A percentile compares a stretch with the other conserved stretches of the same genome.
Evolutionary conservation across 495 filamentous ascomycete genomes (phyloP).

Genomic region (Coniosporium apollinis): DNA sequence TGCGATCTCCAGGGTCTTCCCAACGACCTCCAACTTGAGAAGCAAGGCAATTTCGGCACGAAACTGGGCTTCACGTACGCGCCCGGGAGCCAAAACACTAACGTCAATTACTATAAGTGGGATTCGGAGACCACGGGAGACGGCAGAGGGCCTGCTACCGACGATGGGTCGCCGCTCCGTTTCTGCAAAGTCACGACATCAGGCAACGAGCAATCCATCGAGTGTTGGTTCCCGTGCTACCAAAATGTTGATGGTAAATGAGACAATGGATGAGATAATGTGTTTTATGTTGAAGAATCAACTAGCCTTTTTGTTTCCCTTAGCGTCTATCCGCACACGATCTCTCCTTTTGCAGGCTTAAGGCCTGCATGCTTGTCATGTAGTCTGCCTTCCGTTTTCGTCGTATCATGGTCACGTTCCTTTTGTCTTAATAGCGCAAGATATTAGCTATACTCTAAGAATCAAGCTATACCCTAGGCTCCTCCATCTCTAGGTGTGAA

Average conservation of each 20-base stretch:
- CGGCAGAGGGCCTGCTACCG: constrained; percentile 3
- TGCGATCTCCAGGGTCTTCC: constrained; percentile 2
- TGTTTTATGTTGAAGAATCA: not conserved
- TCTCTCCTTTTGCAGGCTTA: not conserved
- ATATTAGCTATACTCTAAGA: not conserved
- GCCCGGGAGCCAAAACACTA: not conserved
- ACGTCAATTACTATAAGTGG: constrained; percentile 4
- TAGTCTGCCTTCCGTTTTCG: not conserved
- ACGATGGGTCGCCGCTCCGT: constrained; percentile 2
- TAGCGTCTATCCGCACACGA: not conserved
- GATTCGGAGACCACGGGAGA: constrained; percentile 3
- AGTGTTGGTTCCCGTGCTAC: constrained; percentile 5
- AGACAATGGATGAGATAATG: not conserved
- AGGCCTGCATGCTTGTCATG: not conserved
- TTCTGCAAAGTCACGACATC: constrained; percentile 3
- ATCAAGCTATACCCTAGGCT: not conserved
- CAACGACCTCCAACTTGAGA: not conserved
- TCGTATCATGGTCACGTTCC: not conserved
- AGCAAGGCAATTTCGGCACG: not conserved
- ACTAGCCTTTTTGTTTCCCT: not conserved
- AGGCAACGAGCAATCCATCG: not conserved
- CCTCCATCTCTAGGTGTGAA: not conserved
- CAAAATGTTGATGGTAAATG: not conserved
- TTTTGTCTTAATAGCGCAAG: not conserved
- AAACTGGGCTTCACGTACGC: constrained; percentile 1